Conservation (phyloP, 2,329 filamentous ascomycete genomes). For the Bipolaris victoriae region DNA sequence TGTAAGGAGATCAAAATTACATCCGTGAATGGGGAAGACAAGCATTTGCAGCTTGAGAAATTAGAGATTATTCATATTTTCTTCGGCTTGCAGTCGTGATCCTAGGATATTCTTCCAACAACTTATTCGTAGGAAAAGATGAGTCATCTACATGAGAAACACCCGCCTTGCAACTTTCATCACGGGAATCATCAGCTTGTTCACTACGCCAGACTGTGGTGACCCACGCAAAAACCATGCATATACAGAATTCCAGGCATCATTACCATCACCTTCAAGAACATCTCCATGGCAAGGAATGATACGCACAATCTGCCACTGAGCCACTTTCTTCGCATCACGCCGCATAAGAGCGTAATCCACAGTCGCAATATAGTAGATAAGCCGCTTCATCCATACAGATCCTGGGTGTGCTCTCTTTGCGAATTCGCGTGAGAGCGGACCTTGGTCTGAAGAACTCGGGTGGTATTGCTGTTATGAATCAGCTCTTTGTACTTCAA, state of each 20-base stretch:
- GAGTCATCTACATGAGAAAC: constrained; percentile 15
- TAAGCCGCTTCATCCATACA: constrained; percentile 20
- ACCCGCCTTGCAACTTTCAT: constrained; percentile 18
- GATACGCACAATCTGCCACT: constrained; percentile 22
- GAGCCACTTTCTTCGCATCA: constrained; percentile 20
- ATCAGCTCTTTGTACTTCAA: not conserved
- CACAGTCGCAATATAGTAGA: constrained; percentile 22
- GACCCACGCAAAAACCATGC: constrained; percentile 19
- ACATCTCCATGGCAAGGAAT: constrained; percentile 25
- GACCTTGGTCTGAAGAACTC: constrained; percentile 15
- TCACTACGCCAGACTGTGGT: not conserved
- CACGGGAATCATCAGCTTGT: constrained; percentile 2
- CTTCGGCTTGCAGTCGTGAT: too few species aligned
- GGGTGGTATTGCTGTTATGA: constrained; percentile 19
- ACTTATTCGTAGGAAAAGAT: not conserved
- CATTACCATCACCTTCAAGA: constrained; percentile 8
- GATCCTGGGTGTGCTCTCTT: constrained; percentile 22
- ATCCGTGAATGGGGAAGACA: too few species aligned
- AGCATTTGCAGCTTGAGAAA: too few species aligned
- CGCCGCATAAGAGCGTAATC: constrained; percentile 20
- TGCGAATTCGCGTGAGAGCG: constrained; percentile 17
- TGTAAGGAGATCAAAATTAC: too few species aligned
- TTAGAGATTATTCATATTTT: too few species aligned
- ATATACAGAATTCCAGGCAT: constrained; percentile 18
- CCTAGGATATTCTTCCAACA: not conserved